phyloP scores from a whole-genome alignment of 2,329 filamentous ascomycete species.

The Sclerotinia minor region DNA sequence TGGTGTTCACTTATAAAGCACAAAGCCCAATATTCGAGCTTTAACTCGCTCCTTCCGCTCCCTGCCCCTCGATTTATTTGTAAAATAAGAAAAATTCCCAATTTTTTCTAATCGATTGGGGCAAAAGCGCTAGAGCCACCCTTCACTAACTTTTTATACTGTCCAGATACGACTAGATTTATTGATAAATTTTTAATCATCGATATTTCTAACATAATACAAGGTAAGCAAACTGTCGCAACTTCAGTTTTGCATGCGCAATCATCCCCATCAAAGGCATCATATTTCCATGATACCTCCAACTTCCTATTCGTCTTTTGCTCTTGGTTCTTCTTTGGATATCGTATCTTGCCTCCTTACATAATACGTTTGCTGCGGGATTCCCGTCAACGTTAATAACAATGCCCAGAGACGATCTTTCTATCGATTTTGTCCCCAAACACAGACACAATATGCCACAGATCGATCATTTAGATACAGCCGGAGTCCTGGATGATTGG shows the following conservation, averaged over 20 bases:
- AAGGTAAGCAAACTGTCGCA: conserved; percentile 19
- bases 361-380: conserved; percentile 24
- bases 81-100: conserved; percentile 18
- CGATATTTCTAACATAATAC: neutral
- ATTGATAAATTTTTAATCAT: conserved; percentile 15
- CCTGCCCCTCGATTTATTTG: conserved; percentile 21
- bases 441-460: conserved; percentile 57
- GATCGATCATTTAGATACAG: conserved; percentile 60
- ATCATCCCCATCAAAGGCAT: conserved; percentile 10
- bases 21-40: conserved; percentile 1
- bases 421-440: conserved; percentile 63
- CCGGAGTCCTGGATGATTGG: conserved; percentile 76
- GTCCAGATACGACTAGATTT: neutral
- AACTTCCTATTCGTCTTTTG: conserved; percentile 16
- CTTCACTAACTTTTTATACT: conserved; percentile 9
- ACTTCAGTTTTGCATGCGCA: conserved; percentile 21
- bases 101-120: conserved; percentile 19
- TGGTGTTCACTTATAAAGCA: neutral
- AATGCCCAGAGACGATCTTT: conserved; percentile 73
- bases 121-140: conserved; percentile 18
- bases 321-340: conserved; percentile 13
- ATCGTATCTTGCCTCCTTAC: conserved; percentile 4
- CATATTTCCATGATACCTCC: conserved; percentile 9
- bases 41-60: conserved; percentile 17
- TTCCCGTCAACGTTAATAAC: conserved; percentile 53